Evolutionary conservation across 148 eudicot species (phyloP), one percentile per base, ranked within the genome.

Genomic region (Rhododendron kiyosumense): DNA sequence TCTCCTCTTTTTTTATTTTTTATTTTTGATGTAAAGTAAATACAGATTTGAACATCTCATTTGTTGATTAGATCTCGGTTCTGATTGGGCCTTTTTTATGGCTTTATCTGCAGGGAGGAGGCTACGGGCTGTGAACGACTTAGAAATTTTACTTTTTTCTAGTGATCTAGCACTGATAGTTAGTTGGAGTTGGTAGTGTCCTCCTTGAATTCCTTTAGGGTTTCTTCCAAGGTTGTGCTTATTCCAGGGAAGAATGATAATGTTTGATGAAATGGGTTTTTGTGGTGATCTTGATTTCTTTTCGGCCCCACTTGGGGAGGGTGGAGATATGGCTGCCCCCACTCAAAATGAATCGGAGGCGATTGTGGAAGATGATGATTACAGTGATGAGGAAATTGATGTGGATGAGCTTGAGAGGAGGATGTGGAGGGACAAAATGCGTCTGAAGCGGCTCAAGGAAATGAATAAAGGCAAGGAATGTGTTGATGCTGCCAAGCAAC

Each of bases 381-480:
- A 81, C 41, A 90, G 90, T 13, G 98, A 95, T 74, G 95, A 92
- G 28, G 98, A 95, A 71, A 84, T 93, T 1, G 96, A 95, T 28
- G 86, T 93, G 30, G 98, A 95, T 43, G 96, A 94, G 82, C 94
- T 95, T 6, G 96, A 94, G 91, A 93, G 90, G 86, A 90, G 98
- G 82, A 81, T 95, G 90, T 95, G 96, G 95, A 90, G 92, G 87
- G 93, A 95, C 85, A 94, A 92, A 85, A 92, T 95, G 95, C 85
- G 88, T 15, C 88, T 95, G 34, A 94, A 93, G 84, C 85, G 92
- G 59, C 92, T 95, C 11, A 95, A 95, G 85, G 95, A 95, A 83
- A 81, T 81, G 78, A 89, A 36, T 20, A 90, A 87, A 36, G 83
- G 84, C 4, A 93, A 93, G 46, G 96, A 92, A 65, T 84, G 84